Conservation (phyloP, 495 filamentous ascomycete species). For the Penicillium manginii region DNA sequence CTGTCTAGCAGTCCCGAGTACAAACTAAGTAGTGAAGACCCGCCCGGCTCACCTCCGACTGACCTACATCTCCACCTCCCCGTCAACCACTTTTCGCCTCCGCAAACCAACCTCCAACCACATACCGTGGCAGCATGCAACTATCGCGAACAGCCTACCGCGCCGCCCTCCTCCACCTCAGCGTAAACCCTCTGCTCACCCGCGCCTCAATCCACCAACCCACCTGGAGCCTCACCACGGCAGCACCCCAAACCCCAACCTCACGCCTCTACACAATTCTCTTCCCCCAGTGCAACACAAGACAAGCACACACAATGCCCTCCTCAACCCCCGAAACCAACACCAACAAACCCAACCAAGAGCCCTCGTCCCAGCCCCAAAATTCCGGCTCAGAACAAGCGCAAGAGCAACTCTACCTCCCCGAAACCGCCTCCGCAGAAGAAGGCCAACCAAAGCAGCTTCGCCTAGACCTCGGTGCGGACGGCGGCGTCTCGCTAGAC, state of each 20-base stretch:
- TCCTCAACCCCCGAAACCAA: constrained; percentile 6
- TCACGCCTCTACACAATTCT: constrained; percentile 27
- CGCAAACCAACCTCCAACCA: constrained; percentile 6
- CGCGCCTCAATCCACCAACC: constrained; percentile 26
- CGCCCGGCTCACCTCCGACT: constrained; percentile 11
- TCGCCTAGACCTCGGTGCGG: constrained; percentile 51
- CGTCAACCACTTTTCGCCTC: constrained; percentile 14
- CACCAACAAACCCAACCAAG: constrained; percentile 9
- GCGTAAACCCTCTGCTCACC: constrained; percentile 25
- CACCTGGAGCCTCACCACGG: not conserved
- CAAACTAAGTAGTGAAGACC: not conserved
- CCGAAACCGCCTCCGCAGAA: constrained; percentile 25
- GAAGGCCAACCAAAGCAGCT: constrained; percentile 15
- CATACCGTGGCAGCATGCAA: constrained; percentile 22
- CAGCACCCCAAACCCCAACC: constrained; percentile 9
- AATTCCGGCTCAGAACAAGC: constrained; percentile 13
- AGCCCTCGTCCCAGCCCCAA: constrained; percentile 14
- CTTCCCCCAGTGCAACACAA: constrained; percentile 29
- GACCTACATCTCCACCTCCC: not conserved
- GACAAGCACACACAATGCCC: constrained; percentile 28
- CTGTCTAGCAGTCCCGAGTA: no score
- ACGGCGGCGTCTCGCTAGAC: constrained; percentile 54
- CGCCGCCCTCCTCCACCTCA: constrained; percentile 35
- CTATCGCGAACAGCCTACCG: constrained; percentile 34
- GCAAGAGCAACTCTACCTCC: constrained; percentile 32